Percentiles rank a stretch among this genome's conserved stretches.
Evolutionary conservation across 192 early-diverging fungal species (phyloP).

Genomic region (Chytriomyces sp.): DNA sequence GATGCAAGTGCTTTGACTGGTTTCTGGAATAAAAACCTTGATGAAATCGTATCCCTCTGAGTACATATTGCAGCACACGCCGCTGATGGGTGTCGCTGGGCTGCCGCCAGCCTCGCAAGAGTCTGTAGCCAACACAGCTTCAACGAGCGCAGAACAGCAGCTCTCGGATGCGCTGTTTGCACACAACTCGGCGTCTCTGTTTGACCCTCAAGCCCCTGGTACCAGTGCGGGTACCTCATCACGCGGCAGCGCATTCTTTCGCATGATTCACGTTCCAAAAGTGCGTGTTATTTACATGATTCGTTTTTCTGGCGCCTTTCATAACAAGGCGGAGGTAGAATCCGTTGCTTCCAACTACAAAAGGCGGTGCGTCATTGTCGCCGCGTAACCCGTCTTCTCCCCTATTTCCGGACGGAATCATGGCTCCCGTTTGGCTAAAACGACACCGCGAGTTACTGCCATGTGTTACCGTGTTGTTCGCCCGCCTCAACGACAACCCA

Average conservation of each 20-base stretch:
- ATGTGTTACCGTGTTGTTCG: conserved; percentile 65
- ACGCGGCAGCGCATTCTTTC: background rate
- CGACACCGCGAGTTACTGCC: conserved; percentile 68
- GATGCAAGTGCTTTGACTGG: background rate
- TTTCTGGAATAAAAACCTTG: background rate
- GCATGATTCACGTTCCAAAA: no score
- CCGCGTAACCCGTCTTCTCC: conserved; percentile 70
- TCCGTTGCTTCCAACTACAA: background rate
- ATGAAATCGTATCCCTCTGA: conserved; percentile 50
- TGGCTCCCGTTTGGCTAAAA: conserved; percentile 68
- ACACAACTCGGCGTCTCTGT: conserved; percentile 42
- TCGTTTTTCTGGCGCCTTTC: no score
- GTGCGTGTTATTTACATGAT: no score
- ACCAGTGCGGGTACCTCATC: conserved; percentile 20
- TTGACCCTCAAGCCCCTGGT: conserved; percentile 29
- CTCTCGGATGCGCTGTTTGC: conserved; percentile 36
- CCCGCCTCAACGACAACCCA: background rate
- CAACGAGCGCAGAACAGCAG: conserved; percentile 23
- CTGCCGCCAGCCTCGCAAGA: conserved; percentile 22
- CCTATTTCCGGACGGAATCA: conserved; percentile 82
- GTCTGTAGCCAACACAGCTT: background rate
- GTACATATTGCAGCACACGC: conserved; percentile 51
- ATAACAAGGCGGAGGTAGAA: no score
- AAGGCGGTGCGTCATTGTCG: conserved; percentile 54
- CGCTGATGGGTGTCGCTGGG: conserved; percentile 47